Base-by-base conservation (phyloP, 177 flowering plant genomes). In the Vitis hybrid region DNA sequence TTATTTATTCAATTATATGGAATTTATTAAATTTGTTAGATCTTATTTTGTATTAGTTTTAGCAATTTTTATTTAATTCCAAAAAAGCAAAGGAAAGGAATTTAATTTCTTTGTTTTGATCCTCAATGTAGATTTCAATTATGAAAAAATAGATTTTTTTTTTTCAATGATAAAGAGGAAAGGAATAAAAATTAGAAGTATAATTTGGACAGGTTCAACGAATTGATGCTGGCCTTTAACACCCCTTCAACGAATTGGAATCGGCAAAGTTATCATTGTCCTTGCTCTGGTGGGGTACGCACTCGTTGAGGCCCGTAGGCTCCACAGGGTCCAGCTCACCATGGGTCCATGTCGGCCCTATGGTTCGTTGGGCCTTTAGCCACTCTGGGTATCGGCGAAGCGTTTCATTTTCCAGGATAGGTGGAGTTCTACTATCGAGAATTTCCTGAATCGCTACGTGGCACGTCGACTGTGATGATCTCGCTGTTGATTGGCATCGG, bases 361-460 rank as follows among this genome's bases (percentile, higher is more conserved):
- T 86, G 90, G 82, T 61, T 84, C 0, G 70, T 79, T 2, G 54
- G 65, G 2, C 84, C 65, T 4, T 57, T 82, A 14, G 71, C 48
- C 1, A 2, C 76, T 3, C 55, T 81, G 1, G 90, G 90, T 1
- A 4, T 77, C 5, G 86, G 79, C 4, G 83, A 81, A 48, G 85
- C 83, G 1, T 81, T 84, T 57, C 81, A 79, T 56, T 75, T 71
- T 62, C 84, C 90, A 0, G 84, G 80, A 15, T 78, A 78, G 46
- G 79, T 78, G 27, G 27, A 24, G 27, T 24, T 24, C 27, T 24
- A 24, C 27, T 2, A 79, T 60, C 77, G 77, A 50, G 79, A 79
- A 68, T 80, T 84, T 51, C 82, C 85, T 2, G 56, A 21, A 6
- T 51, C 81, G 0, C 59, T 84, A 18, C 64, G 65, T 11, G 77